Evolutionary conservation across 1,284 basidiomycete genomes (phyloP).

Genomic region (Pyrrhoderma noxium): DNA sequence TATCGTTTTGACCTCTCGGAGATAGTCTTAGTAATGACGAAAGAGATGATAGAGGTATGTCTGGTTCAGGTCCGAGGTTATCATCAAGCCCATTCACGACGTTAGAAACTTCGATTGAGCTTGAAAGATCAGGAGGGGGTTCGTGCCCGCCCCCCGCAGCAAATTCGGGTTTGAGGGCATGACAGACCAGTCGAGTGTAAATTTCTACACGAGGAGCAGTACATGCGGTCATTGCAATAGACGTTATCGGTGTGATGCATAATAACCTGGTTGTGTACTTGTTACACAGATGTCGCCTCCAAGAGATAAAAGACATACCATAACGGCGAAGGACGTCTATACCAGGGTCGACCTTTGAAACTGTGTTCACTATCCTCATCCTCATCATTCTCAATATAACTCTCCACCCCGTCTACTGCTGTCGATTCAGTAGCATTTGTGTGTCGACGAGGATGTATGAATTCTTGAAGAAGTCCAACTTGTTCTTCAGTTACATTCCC

Average conservation of each 20-base stretch:
- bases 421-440: constrained; percentile 6
- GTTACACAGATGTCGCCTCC: neutral
- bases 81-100: neutral
- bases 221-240: constrained; percentile 46
- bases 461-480: constrained; percentile 40
- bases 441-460: constrained; percentile 34
- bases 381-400: constrained; percentile 23
- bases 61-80: neutral
- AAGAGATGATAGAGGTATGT: neutral
- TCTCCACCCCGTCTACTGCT: constrained; percentile 11
- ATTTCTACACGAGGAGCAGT: constrained; percentile 61
- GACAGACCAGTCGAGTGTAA: constrained; percentile 51
- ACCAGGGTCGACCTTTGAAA: constrained; percentile 47
- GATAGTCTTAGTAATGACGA: neutral
- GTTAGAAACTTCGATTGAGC: neutral
- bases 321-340: constrained; percentile 57
- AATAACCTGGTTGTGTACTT: constrained; percentile 42
- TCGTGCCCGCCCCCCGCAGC: constrained; percentile 19
- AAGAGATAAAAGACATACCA: constrained; percentile 43
- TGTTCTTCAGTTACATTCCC: constrained; percentile 40
- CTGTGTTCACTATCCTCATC: constrained; percentile 26
- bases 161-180: constrained; percentile 46
- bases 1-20: too few relatives aligned
- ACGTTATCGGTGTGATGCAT: constrained; percentile 41
- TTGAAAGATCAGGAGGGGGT: neutral